Conservation (phyloP, 2,329 filamentous ascomycete species). For the Stachybotrys chartarum region DNA sequence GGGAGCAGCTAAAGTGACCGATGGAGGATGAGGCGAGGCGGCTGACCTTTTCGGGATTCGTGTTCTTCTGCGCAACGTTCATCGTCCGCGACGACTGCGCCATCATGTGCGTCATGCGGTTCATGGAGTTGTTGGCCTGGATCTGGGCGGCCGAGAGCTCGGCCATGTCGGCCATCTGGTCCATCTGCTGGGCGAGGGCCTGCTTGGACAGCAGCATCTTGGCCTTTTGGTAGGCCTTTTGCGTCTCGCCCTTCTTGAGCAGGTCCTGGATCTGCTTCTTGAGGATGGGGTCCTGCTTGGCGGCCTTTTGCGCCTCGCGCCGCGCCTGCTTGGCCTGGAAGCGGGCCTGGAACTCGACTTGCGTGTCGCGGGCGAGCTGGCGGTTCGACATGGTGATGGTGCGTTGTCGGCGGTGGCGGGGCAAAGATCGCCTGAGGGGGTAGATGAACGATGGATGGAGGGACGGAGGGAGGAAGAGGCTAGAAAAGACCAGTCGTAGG, state of each 20-base stretch:
- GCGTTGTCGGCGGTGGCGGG: background rate
- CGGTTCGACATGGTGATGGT: conserved; percentile 46
- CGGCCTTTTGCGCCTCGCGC: conserved; percentile 52
- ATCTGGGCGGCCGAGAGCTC: conserved; percentile 54
- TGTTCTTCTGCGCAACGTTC: conserved; percentile 49
- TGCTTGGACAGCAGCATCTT: conserved; percentile 56
- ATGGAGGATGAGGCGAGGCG: background rate
- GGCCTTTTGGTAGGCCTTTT: conserved; percentile 56
- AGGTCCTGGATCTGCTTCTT: conserved; percentile 59
- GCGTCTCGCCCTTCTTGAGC: conserved; percentile 56
- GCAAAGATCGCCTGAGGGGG: background rate
- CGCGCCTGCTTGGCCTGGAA: conserved; percentile 58
- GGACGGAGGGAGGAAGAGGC: background rate
- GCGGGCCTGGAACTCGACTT: conserved; percentile 56
- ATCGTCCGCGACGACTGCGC: conserved; percentile 51
- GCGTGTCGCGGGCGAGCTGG: conserved; percentile 53
- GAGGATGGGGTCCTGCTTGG: conserved; percentile 52
- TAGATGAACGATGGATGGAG: background rate
- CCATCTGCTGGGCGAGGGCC: conserved; percentile 56
- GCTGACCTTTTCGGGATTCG: conserved; percentile 49
- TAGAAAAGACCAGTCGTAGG: background rate
- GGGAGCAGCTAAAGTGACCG: background rate
- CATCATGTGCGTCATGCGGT: conserved; percentile 60
- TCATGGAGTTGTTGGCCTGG: conserved; percentile 58
- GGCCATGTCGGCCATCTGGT: conserved; percentile 58